These are phyloP conservation scores for Geotrichum ghanense DNA, from an alignment of 805 yeast species.

Conservation along the genomic window DNA sequence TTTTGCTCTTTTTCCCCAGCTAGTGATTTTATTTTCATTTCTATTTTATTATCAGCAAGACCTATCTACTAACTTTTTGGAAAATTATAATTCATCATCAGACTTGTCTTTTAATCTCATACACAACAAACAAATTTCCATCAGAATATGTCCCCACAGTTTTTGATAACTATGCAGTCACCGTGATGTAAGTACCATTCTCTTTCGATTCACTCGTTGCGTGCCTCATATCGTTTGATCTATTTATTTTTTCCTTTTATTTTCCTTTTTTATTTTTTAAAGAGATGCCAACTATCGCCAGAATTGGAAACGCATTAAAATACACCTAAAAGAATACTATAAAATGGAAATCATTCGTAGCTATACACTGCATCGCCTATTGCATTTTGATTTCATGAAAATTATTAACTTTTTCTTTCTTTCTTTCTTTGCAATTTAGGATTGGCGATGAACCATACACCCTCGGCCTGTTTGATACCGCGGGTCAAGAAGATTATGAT, in stretches of 20 bases:
- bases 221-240: not conserved
- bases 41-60: not conserved
- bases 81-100: constrained; percentile 15
- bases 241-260: no score
- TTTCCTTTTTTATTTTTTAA: no score
- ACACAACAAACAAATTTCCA: constrained; percentile 94
- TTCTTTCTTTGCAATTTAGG: constrained; percentile 15
- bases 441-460: constrained; percentile 98
- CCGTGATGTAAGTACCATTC: constrained; percentile 21
- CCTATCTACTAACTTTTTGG: no score
- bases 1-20: not conserved
- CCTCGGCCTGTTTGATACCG: constrained; percentile 94
- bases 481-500: constrained; percentile 99
- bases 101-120: constrained; percentile 90
- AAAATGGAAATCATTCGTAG: no score
- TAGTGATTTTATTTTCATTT: constrained; percentile 2
- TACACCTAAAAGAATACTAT: no score
- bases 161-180: constrained; percentile 56
- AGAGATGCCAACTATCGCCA: no score
- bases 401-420: not conserved
- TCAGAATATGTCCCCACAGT: constrained; percentile 99
- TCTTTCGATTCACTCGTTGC: not conserved
- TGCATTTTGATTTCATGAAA: not conserved
- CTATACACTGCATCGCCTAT: no score
- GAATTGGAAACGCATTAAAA: no score